A percentile compares a stretch with the other conserved stretches of the same genome.
Evolutionary conservation across 768 basidiomycete species (phyloP).

Genomic region (Chalciporus pseudorubinellus): DNA sequence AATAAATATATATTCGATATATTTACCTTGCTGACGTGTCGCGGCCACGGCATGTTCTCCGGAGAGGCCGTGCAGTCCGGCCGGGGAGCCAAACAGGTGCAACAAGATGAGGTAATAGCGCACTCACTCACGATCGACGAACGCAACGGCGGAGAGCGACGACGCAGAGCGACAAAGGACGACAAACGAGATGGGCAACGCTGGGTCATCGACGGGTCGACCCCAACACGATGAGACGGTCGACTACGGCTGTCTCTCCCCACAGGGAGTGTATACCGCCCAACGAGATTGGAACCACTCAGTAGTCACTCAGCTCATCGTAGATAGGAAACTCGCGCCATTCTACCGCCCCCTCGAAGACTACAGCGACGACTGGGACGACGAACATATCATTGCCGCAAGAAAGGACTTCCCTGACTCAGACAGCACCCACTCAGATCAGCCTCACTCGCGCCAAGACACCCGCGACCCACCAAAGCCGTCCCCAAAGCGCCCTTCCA

Average conservation of each 20-base stretch:
- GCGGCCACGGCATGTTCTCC: no score
- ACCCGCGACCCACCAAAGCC: slow-evolving; percentile 23
- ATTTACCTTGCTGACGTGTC: not conserved
- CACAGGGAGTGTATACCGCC: slow-evolving; percentile 85
- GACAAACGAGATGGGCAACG: slow-evolving; percentile 67
- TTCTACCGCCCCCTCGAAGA: slow-evolving; percentile 97
- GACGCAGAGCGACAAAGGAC: slow-evolving; percentile 6
- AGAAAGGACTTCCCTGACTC: slow-evolving; percentile 64
- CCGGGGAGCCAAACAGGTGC: not conserved
- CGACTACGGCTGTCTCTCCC: slow-evolving; percentile 77
- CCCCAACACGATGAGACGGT: slow-evolving; percentile 78
- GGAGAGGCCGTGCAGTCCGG: no score
- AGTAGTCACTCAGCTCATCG: slow-evolving; percentile 83
- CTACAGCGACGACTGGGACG: slow-evolving; percentile 85
- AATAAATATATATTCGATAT: no score
- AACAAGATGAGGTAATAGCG: not conserved
- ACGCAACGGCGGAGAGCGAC: slow-evolving; percentile 2
- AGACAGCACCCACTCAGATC: slow-evolving; percentile 43
- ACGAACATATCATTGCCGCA: slow-evolving; percentile 80
- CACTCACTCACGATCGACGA: not conserved
- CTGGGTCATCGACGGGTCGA: slow-evolving; percentile 70
- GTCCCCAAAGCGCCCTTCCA: slow-evolving; percentile 53
- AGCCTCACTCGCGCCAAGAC: slow-evolving; percentile 34
- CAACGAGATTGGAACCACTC: slow-evolving; percentile 86
- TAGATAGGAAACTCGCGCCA: slow-evolving; percentile 85